Conservation (phyloP, 2,329 filamentous ascomycete species). For the Aspergillus fischeri region DNA sequence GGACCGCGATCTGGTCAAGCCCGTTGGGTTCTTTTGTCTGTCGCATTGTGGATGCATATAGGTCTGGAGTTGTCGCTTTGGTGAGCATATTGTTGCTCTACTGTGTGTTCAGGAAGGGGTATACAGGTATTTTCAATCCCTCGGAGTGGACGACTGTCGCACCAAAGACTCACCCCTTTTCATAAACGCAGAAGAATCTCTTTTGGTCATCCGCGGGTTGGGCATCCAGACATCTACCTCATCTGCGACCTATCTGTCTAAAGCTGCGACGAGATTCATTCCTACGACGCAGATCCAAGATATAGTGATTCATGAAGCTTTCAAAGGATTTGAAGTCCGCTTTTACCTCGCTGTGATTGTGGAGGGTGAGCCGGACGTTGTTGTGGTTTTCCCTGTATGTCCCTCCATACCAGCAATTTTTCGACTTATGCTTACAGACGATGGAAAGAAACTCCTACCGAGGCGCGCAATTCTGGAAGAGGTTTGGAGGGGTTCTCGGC, state of each 20-base stretch:
- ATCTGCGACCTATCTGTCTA: constrained; percentile 62
- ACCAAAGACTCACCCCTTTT: constrained; percentile 7
- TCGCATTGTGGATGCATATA: constrained; percentile 34
- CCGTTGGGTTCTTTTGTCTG: constrained; percentile 28
- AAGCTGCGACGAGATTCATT: constrained; percentile 68
- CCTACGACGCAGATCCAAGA: constrained; percentile 90
- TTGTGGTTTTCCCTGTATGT: constrained; percentile 86
- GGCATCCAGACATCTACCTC: constrained; percentile 83
- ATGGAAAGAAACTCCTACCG: constrained; percentile 61
- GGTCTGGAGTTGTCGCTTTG: constrained; percentile 41
- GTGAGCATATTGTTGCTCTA: constrained; percentile 40
- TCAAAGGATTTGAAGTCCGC: constrained; percentile 82
- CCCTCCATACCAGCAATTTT: neutral
- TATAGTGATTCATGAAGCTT: constrained; percentile 91
- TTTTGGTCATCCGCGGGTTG: constrained; percentile 81
- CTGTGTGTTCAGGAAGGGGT: constrained; percentile 45
- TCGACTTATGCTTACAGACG: neutral
- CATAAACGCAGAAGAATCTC: constrained; percentile 63
- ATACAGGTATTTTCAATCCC: constrained; percentile 44
- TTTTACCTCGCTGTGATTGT: constrained; percentile 90
- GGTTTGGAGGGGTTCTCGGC: constrained; percentile 82
- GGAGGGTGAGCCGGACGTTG: constrained; percentile 78
- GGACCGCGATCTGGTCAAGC: constrained; percentile 32
- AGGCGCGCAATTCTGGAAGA: constrained; percentile 70
- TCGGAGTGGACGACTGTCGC: constrained; percentile 11